These are phyloP conservation scores for Tephrocybe sp. DNA, from an alignment of 768 basidiomycete genomes.

Conservation along the genomic window DNA sequence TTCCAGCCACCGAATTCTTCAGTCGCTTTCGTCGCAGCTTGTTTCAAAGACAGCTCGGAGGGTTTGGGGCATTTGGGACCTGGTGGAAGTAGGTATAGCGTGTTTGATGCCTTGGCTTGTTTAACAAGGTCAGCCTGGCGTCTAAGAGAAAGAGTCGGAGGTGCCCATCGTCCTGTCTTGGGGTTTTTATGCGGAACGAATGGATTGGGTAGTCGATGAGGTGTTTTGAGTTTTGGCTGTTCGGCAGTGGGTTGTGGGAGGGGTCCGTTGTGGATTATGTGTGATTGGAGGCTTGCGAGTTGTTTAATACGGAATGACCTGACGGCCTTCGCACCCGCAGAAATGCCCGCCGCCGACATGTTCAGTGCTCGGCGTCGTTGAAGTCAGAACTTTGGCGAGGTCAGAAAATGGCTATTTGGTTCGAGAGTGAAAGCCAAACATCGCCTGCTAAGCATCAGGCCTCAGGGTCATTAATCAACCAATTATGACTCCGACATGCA, in stretches of 20 bases:
- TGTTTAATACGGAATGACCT: constrained; percentile 47
- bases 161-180: constrained; percentile 61
- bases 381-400: no score
- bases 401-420: constrained; percentile 4
- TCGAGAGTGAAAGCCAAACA: background rate
- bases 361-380: background rate
- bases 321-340: constrained; percentile 25
- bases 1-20: constrained; percentile 5
- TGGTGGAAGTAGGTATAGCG: constrained; percentile 62
- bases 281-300: constrained; percentile 28
- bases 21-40: constrained; percentile 4
- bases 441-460: no score
- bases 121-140: constrained; percentile 79
- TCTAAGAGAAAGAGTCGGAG: constrained; percentile 69
- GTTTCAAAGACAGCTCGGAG: background rate
- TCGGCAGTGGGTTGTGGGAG: constrained; percentile 27
- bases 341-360: constrained; percentile 15
- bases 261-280: constrained; percentile 38
- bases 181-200: constrained; percentile 65
- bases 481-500: no score
- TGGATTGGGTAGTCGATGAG: constrained; percentile 53
- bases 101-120: constrained; percentile 53
- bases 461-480: no score
- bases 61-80: constrained; percentile 49
- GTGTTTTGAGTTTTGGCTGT: constrained; percentile 9